Conservation (phyloP, 352 stramenopile species). For the Pythium apleroticum region DNA sequence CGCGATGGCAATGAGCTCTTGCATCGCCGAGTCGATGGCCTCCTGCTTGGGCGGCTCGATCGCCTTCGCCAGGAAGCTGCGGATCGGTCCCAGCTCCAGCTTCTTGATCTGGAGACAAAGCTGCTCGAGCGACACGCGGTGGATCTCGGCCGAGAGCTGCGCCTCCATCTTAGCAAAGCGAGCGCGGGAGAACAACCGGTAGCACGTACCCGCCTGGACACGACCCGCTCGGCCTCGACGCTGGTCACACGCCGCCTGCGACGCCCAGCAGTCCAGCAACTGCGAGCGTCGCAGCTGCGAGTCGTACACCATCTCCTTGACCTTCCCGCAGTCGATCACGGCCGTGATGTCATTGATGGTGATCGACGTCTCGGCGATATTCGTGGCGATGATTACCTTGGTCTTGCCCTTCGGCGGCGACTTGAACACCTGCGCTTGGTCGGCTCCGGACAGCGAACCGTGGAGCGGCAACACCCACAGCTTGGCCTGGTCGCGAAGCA, state of each 20-base stretch:
- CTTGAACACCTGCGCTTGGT: slow-evolving; percentile 79
- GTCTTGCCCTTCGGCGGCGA: slow-evolving; percentile 56
- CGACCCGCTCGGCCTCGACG: slow-evolving; percentile 81
- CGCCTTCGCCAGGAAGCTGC: slow-evolving; percentile 68
- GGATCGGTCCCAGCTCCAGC: slow-evolving; percentile 72
- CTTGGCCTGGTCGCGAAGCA: slow-evolving; percentile 41
- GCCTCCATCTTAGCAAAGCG: slow-evolving; percentile 60
- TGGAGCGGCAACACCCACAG: slow-evolving; percentile 79
- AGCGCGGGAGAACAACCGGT: slow-evolving; percentile 69
- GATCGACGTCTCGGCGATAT: slow-evolving; percentile 90
- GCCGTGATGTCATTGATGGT: slow-evolving; percentile 88
- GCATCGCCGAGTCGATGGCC: slow-evolving; percentile 90
- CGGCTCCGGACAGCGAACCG: slow-evolving; percentile 63
- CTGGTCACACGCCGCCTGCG: slow-evolving; percentile 79
- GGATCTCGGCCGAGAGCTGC: slow-evolving; percentile 86
- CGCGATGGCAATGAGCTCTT: slow-evolving; percentile 88
- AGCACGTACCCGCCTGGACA: slow-evolving; percentile 77
- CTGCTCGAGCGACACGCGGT: slow-evolving; percentile 84
- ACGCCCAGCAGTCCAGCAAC: slow-evolving; percentile 81
- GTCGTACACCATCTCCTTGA: slow-evolving; percentile 91
- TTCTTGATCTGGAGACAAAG: slow-evolving; percentile 89
- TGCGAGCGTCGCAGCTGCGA: slow-evolving; percentile 63
- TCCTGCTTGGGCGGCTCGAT: slow-evolving; percentile 92
- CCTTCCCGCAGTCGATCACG: slow-evolving; percentile 85
- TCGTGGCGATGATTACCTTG: slow-evolving; percentile 88